Evolutionary conservation across 192 early-diverging fungal genomes (phyloP).

Genomic region (Dissophora ornata): DNA sequence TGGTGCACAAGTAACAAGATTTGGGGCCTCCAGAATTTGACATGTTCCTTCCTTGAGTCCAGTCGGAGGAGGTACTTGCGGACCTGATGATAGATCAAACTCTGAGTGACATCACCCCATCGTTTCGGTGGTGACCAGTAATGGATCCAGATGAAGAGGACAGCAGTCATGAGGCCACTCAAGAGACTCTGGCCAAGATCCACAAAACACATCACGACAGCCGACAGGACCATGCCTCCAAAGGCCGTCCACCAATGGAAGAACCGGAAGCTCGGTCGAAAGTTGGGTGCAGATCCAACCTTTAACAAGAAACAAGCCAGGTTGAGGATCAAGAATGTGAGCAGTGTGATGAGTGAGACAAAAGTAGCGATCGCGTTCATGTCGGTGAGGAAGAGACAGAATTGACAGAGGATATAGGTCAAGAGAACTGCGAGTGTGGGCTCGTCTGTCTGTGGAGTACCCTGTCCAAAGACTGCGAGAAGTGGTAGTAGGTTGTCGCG

Average conservation of each 20-base stretch:
- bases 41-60: conserved; percentile 72
- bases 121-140: conserved; percentile 73
- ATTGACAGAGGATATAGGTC: conserved; percentile 64
- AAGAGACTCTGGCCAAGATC: conserved; percentile 60
- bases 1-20: conserved; percentile 73
- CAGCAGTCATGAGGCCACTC: conserved; percentile 60
- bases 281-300: conserved; percentile 73
- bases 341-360: conserved; percentile 72
- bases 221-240: conserved; percentile 63
- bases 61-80: conserved; percentile 75
- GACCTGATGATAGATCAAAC: conserved; percentile 78
- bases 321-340: conserved; percentile 74
- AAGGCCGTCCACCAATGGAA: conserved; percentile 74
- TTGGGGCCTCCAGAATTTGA: conserved; percentile 81
- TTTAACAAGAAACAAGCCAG: conserved; percentile 74
- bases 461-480: conserved; percentile 49
- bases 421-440: conserved; percentile 52
- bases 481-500: conserved; percentile 71
- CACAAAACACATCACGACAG: conserved; percentile 67
- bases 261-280: conserved; percentile 75
- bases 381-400: conserved; percentile 67
- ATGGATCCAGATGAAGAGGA: conserved; percentile 74
- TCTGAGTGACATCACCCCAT: conserved; percentile 79
- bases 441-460: conserved; percentile 54
- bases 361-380: conserved; percentile 75